These are phyloP conservation scores for Gynostemma pentaphyllum DNA, from an alignment of 306 rosid genomes.

Conservation along the genomic window DNA sequence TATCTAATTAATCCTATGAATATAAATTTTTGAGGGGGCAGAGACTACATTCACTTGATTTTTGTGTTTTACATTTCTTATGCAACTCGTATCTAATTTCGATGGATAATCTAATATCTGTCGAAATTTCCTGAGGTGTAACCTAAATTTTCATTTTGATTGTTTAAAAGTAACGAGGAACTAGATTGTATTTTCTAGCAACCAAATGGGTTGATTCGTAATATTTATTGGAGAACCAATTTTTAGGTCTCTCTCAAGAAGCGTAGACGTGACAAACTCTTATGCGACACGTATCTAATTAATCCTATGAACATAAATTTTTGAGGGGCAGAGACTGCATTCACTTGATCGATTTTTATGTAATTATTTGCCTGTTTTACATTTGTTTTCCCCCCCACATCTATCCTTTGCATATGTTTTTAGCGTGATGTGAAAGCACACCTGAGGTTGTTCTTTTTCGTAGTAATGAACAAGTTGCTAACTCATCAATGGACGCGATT, in stretches of 20 bases:
- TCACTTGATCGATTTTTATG: neutral
- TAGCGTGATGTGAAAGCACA: neutral
- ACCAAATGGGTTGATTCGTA: too few relatives aligned
- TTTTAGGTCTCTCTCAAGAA: neutral
- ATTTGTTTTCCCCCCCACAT: too few relatives aligned
- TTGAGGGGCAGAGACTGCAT: neutral
- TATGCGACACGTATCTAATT: neutral
- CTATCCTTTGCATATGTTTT: neutral
- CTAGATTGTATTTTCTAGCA: too few relatives aligned
- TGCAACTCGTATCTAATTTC: too few relatives aligned
- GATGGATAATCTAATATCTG: too few relatives aligned
- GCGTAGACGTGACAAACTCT: neutral
- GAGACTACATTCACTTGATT: neutral
- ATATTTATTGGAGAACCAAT: too few relatives aligned
- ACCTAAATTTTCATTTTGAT: too few relatives aligned
- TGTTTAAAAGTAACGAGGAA: too few relatives aligned
- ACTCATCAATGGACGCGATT: conserved; percentile 55
- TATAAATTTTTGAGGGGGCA: neutral
- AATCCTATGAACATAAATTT: neutral
- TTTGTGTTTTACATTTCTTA: too few relatives aligned
- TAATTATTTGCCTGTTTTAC: neutral
- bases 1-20: neutral
- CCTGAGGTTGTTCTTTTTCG: neutral
- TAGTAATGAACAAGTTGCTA: conserved; percentile 71
- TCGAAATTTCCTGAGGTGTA: too few relatives aligned